phyloP scores from a whole-genome alignment of 2,329 filamentous ascomycete genomes.

The Colletotrichum chlorophyti region DNA sequence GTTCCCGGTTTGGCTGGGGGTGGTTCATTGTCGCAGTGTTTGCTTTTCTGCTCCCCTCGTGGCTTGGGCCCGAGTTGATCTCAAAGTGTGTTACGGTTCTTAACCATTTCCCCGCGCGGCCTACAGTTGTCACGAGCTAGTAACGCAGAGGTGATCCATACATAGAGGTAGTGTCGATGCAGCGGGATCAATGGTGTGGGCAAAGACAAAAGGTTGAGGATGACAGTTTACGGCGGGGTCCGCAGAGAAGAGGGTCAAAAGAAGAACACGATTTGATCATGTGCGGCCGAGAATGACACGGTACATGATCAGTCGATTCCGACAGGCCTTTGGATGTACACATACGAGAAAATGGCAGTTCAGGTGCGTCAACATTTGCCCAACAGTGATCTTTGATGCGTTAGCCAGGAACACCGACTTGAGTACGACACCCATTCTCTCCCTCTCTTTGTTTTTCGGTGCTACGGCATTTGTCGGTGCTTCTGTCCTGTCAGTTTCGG shows the following conservation, averaged over 20 bases:
- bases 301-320: background rate
- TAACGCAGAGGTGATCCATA: slow-evolving; percentile 4
- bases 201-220: background rate
- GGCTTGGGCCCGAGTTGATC: slow-evolving; percentile 2
- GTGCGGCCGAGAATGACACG: slow-evolving; percentile 7
- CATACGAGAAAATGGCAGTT: slow-evolving; percentile 16
- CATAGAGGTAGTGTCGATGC: no score
- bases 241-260: slow-evolving; percentile 8
- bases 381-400: background rate
- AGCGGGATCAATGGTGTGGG: no score
- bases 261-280: slow-evolving; percentile 13
- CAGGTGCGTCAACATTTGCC: slow-evolving; percentile 10
- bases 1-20: slow-evolving; percentile 6
- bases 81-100: background rate
- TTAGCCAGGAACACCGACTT: slow-evolving; percentile 23
- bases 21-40: slow-evolving; percentile 19
- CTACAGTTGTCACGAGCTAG: slow-evolving; percentile 12
- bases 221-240: slow-evolving; percentile 13
- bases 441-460: background rate
- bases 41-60: slow-evolving; percentile 11
- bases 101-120: background rate
- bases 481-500: slow-evolving; percentile 12
- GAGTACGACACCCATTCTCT: slow-evolving; percentile 23
- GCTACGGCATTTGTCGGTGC: background rate
- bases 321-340: background rate